These are phyloP conservation scores for Penicillium aurantiogriseum DNA, from an alignment of 2,329 filamentous ascomycete genomes.

Conservation along the genomic window DNA sequence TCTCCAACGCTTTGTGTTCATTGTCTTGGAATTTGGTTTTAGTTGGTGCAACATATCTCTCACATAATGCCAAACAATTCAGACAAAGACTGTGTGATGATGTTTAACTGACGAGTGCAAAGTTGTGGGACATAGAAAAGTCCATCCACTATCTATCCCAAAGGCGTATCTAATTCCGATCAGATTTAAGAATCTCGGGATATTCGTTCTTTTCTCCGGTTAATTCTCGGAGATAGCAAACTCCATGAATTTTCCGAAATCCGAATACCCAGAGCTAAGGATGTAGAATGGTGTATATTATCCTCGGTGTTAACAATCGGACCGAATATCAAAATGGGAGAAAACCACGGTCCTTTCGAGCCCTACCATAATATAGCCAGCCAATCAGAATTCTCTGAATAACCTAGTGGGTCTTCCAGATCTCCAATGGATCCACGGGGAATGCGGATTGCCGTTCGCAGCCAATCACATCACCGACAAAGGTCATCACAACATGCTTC, in stretches of 20 bases:
- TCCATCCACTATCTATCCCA: neutral
- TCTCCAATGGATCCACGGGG: neutral
- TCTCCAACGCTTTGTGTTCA: neutral
- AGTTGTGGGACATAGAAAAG: neutral
- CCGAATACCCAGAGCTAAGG: neutral
- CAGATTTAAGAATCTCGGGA: neutral
- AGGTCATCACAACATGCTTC: conserved; percentile 9
- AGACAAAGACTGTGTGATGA: neutral
- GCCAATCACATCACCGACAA: conserved; percentile 12
- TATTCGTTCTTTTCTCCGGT: neutral
- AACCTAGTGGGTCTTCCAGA: neutral
- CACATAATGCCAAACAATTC: neutral
- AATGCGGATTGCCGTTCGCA: neutral
- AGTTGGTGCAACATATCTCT: neutral
- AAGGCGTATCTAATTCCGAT: neutral
- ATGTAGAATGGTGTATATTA: neutral
- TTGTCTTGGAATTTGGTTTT: neutral
- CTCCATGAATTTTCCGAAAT: neutral
- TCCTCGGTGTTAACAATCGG: neutral
- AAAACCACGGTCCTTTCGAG: neutral
- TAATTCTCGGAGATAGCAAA: neutral
- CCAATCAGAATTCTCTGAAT: neutral
- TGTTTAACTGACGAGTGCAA: neutral
- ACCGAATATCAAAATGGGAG: neutral
- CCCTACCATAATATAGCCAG: neutral